A percentile compares a stretch with the other conserved stretches of the same genome.
Conservation (phyloP, 176 grass and related monocot genomes). For the Sorghum bicolor region Sorghum_bicolor_NCBIv3 NC_012879.2:58603001-58603500, state of each 20-base stretch:
- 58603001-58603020: no score
- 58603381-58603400: not conserved
- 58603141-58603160: not conserved
- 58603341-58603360: not conserved
- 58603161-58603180: not conserved
- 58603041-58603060: not conserved
- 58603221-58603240: not conserved
- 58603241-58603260: not conserved
- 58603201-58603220: conserved; percentile 39
- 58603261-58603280: not conserved
- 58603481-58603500: not conserved
- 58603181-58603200: conserved; percentile 36
- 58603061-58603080: no score
- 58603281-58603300: not conserved
- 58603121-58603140: not conserved
- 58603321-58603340: not conserved
- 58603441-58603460: not conserved
- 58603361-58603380: not conserved
- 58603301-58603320: not conserved
- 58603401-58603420: not conserved
- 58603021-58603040: no score
- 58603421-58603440: not conserved
- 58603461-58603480: not conserved
- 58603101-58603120: no score
- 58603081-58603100: no score